phyloP scores from a whole-genome alignment of 1,139 yeast species.

The Protomyces lactucae-debilis region DNA sequence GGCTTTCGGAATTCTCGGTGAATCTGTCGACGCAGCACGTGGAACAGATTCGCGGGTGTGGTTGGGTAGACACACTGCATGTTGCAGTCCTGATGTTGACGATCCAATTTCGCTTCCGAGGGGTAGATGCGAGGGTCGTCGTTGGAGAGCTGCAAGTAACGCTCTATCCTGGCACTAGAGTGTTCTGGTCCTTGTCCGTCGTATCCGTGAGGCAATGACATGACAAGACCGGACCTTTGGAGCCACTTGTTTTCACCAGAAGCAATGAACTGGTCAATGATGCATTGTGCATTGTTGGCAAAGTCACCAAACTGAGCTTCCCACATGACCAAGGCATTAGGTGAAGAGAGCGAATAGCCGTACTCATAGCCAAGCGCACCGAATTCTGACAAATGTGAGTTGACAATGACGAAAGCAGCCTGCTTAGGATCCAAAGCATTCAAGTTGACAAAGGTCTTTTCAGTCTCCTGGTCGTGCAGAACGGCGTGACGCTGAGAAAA shows the following conservation, averaged over 20 bases:
- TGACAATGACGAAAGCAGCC: conserved; percentile 81
- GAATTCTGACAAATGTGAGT: conserved; percentile 96
- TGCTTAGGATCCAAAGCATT: conserved; percentile 72
- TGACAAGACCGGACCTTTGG: conserved; percentile 93
- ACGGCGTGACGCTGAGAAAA: conserved; percentile 99
- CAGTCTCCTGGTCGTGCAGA: conserved; percentile 89
- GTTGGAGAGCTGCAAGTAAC: conserved; percentile 91
- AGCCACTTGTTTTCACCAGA: conserved; percentile 99
- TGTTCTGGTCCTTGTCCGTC: conserved; percentile 99
- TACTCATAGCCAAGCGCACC: conserved; percentile 99
- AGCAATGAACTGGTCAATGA: conserved; percentile 92
- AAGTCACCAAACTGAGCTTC: conserved; percentile 99
- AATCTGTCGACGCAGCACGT: conserved; percentile 96
- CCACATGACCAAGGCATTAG: conserved; percentile 97
- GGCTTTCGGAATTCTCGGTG: conserved; percentile 98
- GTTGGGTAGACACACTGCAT: conserved; percentile 98
- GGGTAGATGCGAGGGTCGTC: conserved; percentile 97
- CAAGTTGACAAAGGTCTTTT: conserved; percentile 77
- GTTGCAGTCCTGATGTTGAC: conserved; percentile 98
- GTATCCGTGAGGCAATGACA: conserved; percentile 97
- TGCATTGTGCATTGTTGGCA: conserved; percentile 98
- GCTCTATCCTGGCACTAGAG: conserved; percentile 94
- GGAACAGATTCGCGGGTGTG: conserved; percentile 96
- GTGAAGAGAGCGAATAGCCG: conserved; percentile 96
- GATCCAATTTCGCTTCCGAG: conserved; percentile 73